These are phyloP conservation scores for Pleurotus pulmonarius DNA, from an alignment of 768 basidiomycete genomes.

Conservation along the genomic window DNA sequence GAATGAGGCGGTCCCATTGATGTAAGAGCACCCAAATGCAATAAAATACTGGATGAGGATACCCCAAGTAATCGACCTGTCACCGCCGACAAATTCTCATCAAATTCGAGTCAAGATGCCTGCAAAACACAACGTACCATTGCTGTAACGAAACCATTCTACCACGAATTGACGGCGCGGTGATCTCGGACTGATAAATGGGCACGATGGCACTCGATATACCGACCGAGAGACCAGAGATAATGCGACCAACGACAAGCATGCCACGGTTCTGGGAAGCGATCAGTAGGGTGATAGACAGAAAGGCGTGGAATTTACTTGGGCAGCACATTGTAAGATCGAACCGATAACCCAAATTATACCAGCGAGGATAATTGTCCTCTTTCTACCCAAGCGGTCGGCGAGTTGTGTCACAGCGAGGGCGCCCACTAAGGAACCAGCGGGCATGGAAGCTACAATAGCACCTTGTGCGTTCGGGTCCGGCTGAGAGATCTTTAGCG, in stretches of 20 bases:
- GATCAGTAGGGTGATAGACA: constrained; percentile 4
- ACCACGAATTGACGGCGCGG: constrained; percentile 68
- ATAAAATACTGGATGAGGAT: constrained; percentile 75
- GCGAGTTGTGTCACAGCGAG: constrained; percentile 60
- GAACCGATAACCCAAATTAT: constrained; percentile 72
- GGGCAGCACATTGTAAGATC: constrained; percentile 63
- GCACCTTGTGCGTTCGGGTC: constrained; percentile 57
- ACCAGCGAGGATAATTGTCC: constrained; percentile 62
- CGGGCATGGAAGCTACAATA: constrained; percentile 79
- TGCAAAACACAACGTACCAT: constrained; percentile 35
- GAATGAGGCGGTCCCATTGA: constrained; percentile 68
- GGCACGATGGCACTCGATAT: constrained; percentile 65
- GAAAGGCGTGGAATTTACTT: constrained; percentile 23
- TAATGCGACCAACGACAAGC: constrained; percentile 68
- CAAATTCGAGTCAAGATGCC: too few species aligned
- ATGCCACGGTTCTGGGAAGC: constrained; percentile 60
- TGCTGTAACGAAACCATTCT: constrained; percentile 76
- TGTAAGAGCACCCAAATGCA: constrained; percentile 73
- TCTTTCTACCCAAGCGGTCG: constrained; percentile 63
- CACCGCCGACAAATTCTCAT: too few species aligned
- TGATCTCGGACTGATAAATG: constrained; percentile 73
- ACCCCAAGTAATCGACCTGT: constrained; percentile 69
- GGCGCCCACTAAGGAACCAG: constrained; percentile 66
- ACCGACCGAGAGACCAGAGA: constrained; percentile 67
- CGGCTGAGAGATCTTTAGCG: constrained; percentile 30